Evolutionary conservation across 2,329 filamentous ascomycete genomes (phyloP).

Genomic region (Seiridium unicorne): DNA sequence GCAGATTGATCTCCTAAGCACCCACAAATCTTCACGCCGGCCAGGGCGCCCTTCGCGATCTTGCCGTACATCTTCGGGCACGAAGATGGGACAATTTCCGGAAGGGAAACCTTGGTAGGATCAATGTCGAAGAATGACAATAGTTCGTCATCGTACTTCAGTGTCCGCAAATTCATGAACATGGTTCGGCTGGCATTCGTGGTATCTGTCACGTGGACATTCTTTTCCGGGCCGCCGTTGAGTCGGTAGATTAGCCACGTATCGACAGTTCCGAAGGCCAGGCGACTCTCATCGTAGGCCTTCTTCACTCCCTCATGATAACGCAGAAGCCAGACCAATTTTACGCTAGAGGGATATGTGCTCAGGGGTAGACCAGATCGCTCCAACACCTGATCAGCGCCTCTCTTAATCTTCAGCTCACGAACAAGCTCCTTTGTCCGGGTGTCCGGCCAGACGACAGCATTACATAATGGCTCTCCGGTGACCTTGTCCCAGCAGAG

Average conservation of each 20-base stretch:
- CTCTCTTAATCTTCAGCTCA: constrained; percentile 67
- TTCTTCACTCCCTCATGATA: constrained; percentile 68
- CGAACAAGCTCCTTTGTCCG: constrained; percentile 71
- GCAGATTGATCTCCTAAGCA: constrained; percentile 86
- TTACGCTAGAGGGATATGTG: constrained; percentile 85
- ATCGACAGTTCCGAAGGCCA: constrained; percentile 86
- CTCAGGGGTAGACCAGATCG: constrained; percentile 81
- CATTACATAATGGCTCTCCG: constrained; percentile 78
- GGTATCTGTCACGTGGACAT: constrained; percentile 77
- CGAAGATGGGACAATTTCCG: constrained; percentile 81
- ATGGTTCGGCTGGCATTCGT: constrained; percentile 89
- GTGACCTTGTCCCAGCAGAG: constrained; percentile 81
- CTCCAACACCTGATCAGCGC: constrained; percentile 66
- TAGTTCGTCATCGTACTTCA: constrained; percentile 76
- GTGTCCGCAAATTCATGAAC: constrained; percentile 86
- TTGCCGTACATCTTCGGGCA: constrained; percentile 70
- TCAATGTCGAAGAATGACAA: constrained; percentile 77
- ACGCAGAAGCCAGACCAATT: constrained; percentile 78
- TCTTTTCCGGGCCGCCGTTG: constrained; percentile 66
- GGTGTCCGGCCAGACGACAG: constrained; percentile 89
- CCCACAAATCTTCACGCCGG: constrained; percentile 74
- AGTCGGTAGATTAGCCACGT: constrained; percentile 85
- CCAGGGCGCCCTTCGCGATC: constrained; percentile 62
- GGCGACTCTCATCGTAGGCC: constrained; percentile 72
- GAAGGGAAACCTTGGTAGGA: constrained; percentile 66